These are phyloP conservation scores for Pistacia vera DNA, from an alignment of 345 rosid genomes.

Conservation along the genomic window DNA sequence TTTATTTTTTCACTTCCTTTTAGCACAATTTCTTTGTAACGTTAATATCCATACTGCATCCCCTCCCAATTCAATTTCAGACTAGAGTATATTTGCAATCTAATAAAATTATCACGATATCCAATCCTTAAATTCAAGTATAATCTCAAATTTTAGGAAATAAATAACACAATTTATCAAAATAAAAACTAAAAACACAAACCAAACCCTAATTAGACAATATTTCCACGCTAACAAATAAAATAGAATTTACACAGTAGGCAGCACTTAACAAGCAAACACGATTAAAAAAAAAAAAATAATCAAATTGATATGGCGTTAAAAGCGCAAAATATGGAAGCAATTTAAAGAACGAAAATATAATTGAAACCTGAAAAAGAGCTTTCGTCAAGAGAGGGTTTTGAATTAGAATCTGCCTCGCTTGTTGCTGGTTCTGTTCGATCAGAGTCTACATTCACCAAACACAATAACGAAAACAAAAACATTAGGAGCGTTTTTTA, in stretches of 20 bases:
- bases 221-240: background rate
- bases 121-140: background rate
- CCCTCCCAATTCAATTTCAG: too few species aligned
- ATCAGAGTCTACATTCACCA: conserved; percentile 56
- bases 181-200: background rate
- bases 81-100: too few species aligned
- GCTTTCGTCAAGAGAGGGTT: conserved; percentile 91
- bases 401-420: conserved; percentile 77
- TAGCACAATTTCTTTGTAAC: too few species aligned
- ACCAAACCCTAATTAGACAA: conserved; percentile 13
- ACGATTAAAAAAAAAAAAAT: background rate
- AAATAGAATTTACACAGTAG: background rate
- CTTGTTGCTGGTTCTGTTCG: conserved; percentile 91
- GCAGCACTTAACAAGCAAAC: background rate
- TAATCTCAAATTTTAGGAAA: background rate
- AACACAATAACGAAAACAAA: conserved; percentile 3
- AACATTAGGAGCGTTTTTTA: background rate
- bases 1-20: too few species aligned
- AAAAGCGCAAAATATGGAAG: background rate
- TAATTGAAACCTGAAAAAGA: conserved; percentile 74
- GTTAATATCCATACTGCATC: too few species aligned
- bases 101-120: too few species aligned
- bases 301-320: background rate
- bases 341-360: background rate
- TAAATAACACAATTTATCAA: background rate